Evolutionary conservation across 2,329 filamentous ascomycete genomes (phyloP).

Genomic region (Clonostachys byssicola): DNA sequence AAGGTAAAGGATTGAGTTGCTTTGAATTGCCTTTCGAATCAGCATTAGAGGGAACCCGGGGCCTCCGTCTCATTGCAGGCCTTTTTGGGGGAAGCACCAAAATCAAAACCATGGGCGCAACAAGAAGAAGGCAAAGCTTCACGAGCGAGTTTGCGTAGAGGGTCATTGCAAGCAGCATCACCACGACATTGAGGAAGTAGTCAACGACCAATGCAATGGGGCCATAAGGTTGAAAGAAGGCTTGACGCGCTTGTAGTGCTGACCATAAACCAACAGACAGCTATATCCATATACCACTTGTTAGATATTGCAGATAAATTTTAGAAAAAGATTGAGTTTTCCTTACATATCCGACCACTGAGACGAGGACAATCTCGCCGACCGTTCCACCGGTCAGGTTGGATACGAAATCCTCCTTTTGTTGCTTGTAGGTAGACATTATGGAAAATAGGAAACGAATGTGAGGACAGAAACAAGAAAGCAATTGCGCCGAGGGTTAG

Average conservation of each 20-base stretch:
- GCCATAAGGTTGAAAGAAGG: conserved; percentile 77
- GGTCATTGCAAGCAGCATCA: conserved; percentile 80
- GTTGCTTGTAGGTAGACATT: conserved; percentile 52
- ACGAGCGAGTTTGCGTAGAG: conserved; percentile 74
- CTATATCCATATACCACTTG: conserved; percentile 37
- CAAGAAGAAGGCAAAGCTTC: conserved; percentile 69
- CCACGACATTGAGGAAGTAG: conserved; percentile 81
- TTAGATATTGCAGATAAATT: neutral
- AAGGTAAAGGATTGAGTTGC: conserved; percentile 51
- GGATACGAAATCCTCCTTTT: conserved; percentile 95
- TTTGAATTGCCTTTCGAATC: conserved; percentile 21
- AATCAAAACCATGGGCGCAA: conserved; percentile 66
- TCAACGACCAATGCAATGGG: conserved; percentile 68
- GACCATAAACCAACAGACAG: conserved; percentile 84
- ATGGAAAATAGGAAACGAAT: too few species aligned
- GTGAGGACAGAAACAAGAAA: too few species aligned
- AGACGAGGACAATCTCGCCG: conserved; percentile 78
- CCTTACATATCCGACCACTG: conserved; percentile 58
- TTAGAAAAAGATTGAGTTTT: conserved; percentile 10
- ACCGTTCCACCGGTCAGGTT: conserved; percentile 81
- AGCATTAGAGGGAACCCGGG: conserved; percentile 21
- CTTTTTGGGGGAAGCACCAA: conserved; percentile 48
- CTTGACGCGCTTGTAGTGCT: conserved; percentile 75
- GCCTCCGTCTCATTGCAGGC: conserved; percentile 22
- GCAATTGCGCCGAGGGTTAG: too few species aligned